Percentiles rank a stretch among this genome's conserved stretches.
phyloP scores from a whole-genome alignment of 2,329 filamentous ascomycete species.

The Cercospora janseana region DNA sequence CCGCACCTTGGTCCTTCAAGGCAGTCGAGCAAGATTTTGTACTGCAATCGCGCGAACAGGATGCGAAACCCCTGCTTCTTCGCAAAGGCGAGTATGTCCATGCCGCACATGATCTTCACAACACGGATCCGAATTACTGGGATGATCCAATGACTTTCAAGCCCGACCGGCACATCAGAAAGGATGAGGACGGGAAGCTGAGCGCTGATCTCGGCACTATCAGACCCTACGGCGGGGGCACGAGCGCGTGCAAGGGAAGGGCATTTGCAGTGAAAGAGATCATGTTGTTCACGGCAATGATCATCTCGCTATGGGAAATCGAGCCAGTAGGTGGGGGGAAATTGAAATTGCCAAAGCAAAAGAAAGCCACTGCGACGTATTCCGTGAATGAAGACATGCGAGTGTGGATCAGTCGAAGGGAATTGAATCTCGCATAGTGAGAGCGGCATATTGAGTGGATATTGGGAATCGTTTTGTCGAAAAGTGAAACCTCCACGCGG shows the following conservation, averaged over 20 bases:
- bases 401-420: conserved; percentile 50
- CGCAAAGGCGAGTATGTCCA: conserved; percentile 40
- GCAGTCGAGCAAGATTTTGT: conserved; percentile 38
- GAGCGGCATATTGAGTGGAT: too few relatives aligned
- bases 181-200: conserved; percentile 30
- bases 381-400: conserved; percentile 53
- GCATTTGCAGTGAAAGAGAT: conserved; percentile 52
- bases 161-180: conserved; percentile 38
- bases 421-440: conserved; percentile 14
- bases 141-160: conserved; percentile 35
- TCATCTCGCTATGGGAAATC: conserved; percentile 58
- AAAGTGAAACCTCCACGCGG: too few relatives aligned
- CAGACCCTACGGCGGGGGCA: conserved; percentile 49
- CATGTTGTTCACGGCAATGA: conserved; percentile 51
- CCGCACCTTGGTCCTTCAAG: conserved; percentile 39
- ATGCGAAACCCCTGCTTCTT: conserved; percentile 34
- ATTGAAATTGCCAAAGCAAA: conserved; percentile 54
- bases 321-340: conserved; percentile 45
- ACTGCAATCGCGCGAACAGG: conserved; percentile 39
- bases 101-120: conserved; percentile 40
- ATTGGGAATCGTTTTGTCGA: too few relatives aligned
- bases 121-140: conserved; percentile 39
- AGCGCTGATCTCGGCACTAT: conserved; percentile 45
- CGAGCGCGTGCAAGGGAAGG: conserved; percentile 51
- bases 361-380: conserved; percentile 50